These are phyloP conservation scores for Gracilaria vermiculophylla DNA, from an alignment of 23 red algal genomes.

Conservation along the genomic window DNA sequence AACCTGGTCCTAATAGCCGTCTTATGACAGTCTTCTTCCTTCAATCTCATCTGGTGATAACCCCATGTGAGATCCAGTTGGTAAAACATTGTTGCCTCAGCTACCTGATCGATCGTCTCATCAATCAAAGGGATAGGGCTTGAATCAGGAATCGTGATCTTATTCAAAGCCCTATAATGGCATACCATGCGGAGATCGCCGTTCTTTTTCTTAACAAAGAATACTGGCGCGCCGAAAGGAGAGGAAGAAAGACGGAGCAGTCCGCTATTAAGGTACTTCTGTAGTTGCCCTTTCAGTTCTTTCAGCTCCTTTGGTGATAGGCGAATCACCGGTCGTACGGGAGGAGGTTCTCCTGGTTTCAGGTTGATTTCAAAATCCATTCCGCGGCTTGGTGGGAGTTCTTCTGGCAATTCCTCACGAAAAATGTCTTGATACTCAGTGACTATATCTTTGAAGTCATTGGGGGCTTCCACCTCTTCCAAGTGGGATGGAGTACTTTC, in stretches of 20 bases:
- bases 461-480: not conserved
- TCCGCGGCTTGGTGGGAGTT: not conserved
- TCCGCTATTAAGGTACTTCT: constrained; percentile 16
- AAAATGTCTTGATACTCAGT: not conserved
- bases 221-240: constrained; percentile 17
- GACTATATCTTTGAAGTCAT: not conserved
- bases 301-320: not conserved
- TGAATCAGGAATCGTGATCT: constrained; percentile 8
- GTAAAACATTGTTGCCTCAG: constrained; percentile 13
- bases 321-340: no score
- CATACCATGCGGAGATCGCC: not conserved
- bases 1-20: constrained; percentile 31
- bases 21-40: constrained; percentile 12
- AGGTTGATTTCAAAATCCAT: not conserved
- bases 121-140: not conserved
- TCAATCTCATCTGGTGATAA: not conserved
- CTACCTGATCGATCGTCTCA: constrained; percentile 4
- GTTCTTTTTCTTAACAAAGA: constrained; percentile 32
- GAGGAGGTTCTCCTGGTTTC: no score
- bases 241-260: constrained; percentile 10
- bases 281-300: constrained; percentile 7
- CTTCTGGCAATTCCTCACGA: constrained; percentile 9
- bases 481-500: not conserved
- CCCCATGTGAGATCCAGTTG: constrained; percentile 12
- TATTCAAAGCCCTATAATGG: constrained; percentile 5